Evolutionary conservation across 345 rosid genomes (phyloP).

Genomic region (Capsella bursapastoris): DNA sequence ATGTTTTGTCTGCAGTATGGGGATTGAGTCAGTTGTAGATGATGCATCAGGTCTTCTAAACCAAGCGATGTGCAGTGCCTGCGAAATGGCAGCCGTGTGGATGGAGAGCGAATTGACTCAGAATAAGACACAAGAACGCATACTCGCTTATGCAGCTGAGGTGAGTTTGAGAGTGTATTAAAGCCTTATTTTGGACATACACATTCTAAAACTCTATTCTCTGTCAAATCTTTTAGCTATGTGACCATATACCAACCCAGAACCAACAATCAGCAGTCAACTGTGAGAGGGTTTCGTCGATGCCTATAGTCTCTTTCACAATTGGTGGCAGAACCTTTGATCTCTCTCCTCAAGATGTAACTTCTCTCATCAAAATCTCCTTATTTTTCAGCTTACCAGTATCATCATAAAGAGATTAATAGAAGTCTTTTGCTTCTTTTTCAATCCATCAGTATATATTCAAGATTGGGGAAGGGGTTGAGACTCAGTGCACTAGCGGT

Average conservation of each 20-base stretch:
- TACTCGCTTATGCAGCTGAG: constrained; percentile 73
- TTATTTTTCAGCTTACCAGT: constrained; percentile 20
- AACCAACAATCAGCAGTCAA: constrained; percentile 84
- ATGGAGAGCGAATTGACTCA: constrained; percentile 75
- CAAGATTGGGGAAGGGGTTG: constrained; percentile 59
- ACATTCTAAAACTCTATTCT: constrained; percentile 9
- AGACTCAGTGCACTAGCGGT: constrained; percentile 63
- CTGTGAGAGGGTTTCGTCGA: constrained; percentile 59
- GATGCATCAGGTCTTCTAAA: constrained; percentile 52
- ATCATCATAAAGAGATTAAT: constrained; percentile 1
- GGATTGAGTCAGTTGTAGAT: constrained; percentile 65
- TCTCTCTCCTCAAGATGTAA: constrained; percentile 82
- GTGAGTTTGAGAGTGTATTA: constrained; percentile 44
- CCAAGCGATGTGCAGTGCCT: constrained; percentile 68
- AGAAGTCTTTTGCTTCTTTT: not conserved
- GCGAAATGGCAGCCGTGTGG: constrained; percentile 94
- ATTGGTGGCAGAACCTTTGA: constrained; percentile 78
- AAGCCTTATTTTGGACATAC: constrained; percentile 1
- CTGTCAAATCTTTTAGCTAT: constrained; percentile 56
- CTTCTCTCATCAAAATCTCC: constrained; percentile 22
- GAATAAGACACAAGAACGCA: constrained; percentile 70
- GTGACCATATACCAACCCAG: constrained; percentile 80
- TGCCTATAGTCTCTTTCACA: constrained; percentile 80
- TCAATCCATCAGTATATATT: constrained; percentile 54
- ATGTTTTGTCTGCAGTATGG: constrained; percentile 55